A percentile compares a stretch with the other conserved stretches of the same genome.
Conservation (phyloP, 352 stramenopile species). For the Globisporangium canariense region DNA sequence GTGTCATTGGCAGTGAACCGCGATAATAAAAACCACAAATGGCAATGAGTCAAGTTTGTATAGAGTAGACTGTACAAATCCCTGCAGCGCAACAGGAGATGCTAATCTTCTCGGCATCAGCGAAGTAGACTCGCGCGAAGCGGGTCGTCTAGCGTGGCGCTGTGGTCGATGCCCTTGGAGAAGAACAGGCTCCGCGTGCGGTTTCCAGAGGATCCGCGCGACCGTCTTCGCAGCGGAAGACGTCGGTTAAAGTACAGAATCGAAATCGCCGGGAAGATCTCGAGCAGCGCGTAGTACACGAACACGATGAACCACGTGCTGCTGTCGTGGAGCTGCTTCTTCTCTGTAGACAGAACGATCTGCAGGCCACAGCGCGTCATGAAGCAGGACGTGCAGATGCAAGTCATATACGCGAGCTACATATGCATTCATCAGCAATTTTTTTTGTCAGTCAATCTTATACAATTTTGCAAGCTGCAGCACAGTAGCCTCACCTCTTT, state of each 20-base stretch:
- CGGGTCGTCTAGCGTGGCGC: constrained; percentile 14
- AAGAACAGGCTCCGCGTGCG: constrained; percentile 37
- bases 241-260: constrained; percentile 85
- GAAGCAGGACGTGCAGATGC: constrained; percentile 82
- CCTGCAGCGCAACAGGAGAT: not conserved
- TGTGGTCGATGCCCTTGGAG: constrained; percentile 29
- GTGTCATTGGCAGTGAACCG: not conserved
- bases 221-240: constrained; percentile 44
- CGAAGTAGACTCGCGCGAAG: constrained; percentile 53
- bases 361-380: constrained; percentile 66
- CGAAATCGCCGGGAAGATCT: constrained; percentile 73
- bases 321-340: constrained; percentile 68
- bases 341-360: constrained; percentile 67
- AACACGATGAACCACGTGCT: constrained; percentile 79
- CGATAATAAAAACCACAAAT: not conserved
- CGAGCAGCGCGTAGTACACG: constrained; percentile 77
- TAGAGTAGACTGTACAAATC: not conserved
- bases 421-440: not conserved
- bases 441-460: not conserved
- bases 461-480: not conserved
- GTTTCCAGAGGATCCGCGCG: constrained; percentile 11
- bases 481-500: constrained; percentile 43
- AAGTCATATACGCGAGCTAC: constrained; percentile 70
- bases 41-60: not conserved
- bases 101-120: constrained; percentile 7